A percentile compares a stretch with the other conserved stretches of the same genome.
phyloP scores from a whole-genome alignment of 345 rosid species.

The Dipteronia dyeriana region DNA sequence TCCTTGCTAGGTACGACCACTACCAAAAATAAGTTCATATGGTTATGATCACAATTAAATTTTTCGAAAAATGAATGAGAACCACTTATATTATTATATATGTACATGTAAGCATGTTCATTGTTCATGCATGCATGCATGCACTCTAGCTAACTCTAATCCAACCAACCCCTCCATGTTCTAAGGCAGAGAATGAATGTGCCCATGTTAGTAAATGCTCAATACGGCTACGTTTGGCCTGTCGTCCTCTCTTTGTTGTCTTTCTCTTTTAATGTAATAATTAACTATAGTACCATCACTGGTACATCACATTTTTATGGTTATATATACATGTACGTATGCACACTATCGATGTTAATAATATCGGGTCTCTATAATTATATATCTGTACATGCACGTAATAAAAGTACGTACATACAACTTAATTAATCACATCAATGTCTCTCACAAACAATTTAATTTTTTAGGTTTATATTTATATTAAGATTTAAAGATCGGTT shows the following conservation, averaged over 20 bases:
- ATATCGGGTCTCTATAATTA: too few species aligned
- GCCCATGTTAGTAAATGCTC: not conserved
- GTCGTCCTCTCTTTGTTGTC: not conserved
- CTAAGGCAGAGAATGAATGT: slow-evolving; percentile 21
- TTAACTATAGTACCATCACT: not conserved
- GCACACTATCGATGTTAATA: too few species aligned
- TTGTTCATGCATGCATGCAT: not conserved
- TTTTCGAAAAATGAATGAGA: not conserved
- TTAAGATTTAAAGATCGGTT: too few species aligned
- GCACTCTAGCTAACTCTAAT: too few species aligned
- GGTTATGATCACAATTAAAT: slow-evolving; percentile 10
- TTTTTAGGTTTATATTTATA: too few species aligned
- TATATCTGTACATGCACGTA: too few species aligned
- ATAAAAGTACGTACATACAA: too few species aligned
- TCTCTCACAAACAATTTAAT: too few species aligned
- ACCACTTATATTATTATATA: not conserved
- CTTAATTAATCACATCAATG: too few species aligned
- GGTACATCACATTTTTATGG: not conserved
- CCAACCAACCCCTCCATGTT: slow-evolving; percentile 16
- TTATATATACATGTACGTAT: not conserved
- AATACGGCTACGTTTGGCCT: slow-evolving; percentile 14
- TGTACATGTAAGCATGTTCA: not conserved
- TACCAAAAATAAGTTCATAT: not conserved
- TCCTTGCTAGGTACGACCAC: slow-evolving; percentile 3
- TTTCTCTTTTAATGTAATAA: not conserved